Conservation (phyloP, 345 rosid genomes). For the Heritiera littoralis region DNA sequence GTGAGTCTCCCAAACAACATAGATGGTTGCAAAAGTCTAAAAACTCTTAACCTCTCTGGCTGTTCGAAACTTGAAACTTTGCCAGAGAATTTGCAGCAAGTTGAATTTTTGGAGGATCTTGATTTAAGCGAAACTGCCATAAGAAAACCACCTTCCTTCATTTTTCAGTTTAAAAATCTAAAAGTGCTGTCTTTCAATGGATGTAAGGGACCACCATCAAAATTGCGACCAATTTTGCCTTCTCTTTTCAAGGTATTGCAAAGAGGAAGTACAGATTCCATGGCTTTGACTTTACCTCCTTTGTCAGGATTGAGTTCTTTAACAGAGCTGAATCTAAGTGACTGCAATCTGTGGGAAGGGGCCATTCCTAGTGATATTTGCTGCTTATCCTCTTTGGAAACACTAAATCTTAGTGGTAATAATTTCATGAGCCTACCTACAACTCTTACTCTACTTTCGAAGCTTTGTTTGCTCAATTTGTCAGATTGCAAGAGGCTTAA, state of each 20-base stretch:
- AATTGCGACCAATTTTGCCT: not conserved
- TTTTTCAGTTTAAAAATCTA: conserved; percentile 24
- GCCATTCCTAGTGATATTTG: conserved; percentile 30
- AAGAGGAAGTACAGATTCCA: not conserved
- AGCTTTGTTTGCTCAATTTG: conserved; percentile 21
- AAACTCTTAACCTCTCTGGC: conserved; percentile 11
- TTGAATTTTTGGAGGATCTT: not conserved
- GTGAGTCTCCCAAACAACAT: conserved; percentile 31
- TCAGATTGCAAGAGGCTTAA: conserved; percentile 35
- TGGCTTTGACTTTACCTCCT: conserved; percentile 18
- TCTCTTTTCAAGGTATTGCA: not conserved
- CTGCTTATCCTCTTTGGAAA: conserved; percentile 25
- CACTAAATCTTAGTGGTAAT: conserved; percentile 32
- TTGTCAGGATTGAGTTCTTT: conserved; percentile 31
- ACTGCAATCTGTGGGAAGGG: conserved; percentile 27
- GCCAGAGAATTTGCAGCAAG: not conserved
- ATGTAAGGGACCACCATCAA: not conserved
- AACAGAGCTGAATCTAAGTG: conserved; percentile 31
- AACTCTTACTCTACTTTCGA: conserved; percentile 29
- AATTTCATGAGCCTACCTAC: conserved; percentile 30
- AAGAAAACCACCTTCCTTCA: not conserved
- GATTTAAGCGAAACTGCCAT: conserved; percentile 27
- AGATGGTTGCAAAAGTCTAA: conserved; percentile 24
- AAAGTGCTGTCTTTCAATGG: conserved; percentile 16
- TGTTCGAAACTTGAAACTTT: not conserved